A percentile compares a stretch with the other conserved stretches of the same genome.
Conservation (phyloP, 2,329 filamentous ascomycete species). For the Penicillium italicum region DNA sequence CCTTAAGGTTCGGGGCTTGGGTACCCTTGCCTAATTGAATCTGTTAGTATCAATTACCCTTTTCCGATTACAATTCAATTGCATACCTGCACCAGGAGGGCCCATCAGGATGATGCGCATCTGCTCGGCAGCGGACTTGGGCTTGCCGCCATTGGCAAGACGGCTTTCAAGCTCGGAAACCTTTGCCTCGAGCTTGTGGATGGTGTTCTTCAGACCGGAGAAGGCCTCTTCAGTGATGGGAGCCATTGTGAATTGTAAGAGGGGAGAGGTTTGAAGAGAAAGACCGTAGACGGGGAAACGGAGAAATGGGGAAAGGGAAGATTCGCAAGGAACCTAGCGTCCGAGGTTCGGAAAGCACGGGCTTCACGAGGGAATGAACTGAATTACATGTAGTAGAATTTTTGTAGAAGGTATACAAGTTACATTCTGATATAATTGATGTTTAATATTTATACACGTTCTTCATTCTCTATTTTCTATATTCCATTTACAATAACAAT, state of each 20-base stretch:
- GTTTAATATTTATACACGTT: neutral
- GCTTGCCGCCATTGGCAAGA: slow-evolving; percentile 51
- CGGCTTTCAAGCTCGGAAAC: slow-evolving; percentile 80
- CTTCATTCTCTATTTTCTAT: neutral
- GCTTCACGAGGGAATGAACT: neutral
- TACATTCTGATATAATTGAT: neutral
- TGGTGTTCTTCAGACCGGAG: slow-evolving; percentile 77
- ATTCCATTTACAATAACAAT: neutral
- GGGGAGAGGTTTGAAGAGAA: slow-evolving; percentile 19
- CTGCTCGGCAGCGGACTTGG: slow-evolving; percentile 56
- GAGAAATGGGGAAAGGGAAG: slow-evolving; percentile 28
- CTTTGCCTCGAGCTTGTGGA: slow-evolving; percentile 78
- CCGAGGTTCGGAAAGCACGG: slow-evolving; percentile 33
- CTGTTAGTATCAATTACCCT: slow-evolving; percentile 17
- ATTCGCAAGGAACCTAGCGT: slow-evolving; percentile 28
- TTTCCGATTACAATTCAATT: neutral
- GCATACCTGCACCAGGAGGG: slow-evolving; percentile 86
- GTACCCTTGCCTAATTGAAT: slow-evolving; percentile 82
- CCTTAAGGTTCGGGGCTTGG: slow-evolving; percentile 96
- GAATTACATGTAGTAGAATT: too few relatives aligned
- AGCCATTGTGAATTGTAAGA: slow-evolving; percentile 63
- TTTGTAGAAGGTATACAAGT: neutral
- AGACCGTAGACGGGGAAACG: slow-evolving; percentile 14
- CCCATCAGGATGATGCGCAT: slow-evolving; percentile 98
- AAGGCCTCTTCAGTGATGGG: slow-evolving; percentile 77